Evolutionary conservation across 2,329 filamentous ascomycete genomes (phyloP).

Genomic region (Cladosporium sp.): DNA sequence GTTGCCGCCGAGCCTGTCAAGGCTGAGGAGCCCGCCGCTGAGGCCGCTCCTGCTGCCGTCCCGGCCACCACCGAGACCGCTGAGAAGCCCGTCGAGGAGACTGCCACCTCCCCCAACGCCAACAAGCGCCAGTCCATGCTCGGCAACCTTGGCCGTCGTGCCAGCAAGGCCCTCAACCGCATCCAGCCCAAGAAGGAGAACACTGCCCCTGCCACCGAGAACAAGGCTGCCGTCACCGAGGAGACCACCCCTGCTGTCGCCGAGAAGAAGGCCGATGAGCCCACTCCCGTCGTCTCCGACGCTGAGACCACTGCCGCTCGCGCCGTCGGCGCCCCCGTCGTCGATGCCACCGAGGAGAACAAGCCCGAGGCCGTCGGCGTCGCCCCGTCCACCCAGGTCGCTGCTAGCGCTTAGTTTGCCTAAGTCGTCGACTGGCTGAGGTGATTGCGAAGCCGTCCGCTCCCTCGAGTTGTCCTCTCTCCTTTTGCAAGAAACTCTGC

Average conservation of each 20-base stretch:
- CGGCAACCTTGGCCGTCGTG: slow-evolving; percentile 31
- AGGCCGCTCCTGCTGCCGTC: slow-evolving; percentile 16
- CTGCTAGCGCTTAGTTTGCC: slow-evolving; percentile 14
- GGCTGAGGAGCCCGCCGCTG: slow-evolving; percentile 21
- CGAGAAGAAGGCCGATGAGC: slow-evolving; percentile 18
- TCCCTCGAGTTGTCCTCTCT: slow-evolving; percentile 2
- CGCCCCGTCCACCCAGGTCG: slow-evolving; percentile 2
- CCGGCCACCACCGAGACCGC: slow-evolving; percentile 19
- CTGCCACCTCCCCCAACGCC: slow-evolving; percentile 18
- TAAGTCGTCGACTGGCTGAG: background rate
- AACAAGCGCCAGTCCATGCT: slow-evolving; percentile 32
- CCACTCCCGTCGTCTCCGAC: slow-evolving; percentile 21
- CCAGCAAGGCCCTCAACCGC: slow-evolving; percentile 31
- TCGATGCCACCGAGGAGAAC: slow-evolving; percentile 12
- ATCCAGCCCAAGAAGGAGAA: slow-evolving; percentile 30
- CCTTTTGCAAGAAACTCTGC: background rate
- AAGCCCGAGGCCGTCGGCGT: slow-evolving; percentile 13
- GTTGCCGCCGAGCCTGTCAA: slow-evolving; percentile 30
- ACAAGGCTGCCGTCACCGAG: slow-evolving; percentile 18
- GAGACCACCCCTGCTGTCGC: slow-evolving; percentile 10
- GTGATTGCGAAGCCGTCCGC: background rate
- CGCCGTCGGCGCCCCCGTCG: slow-evolving; percentile 12
- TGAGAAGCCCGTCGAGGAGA: background rate
- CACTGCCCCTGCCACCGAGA: slow-evolving; percentile 18
- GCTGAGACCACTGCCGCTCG: slow-evolving; percentile 18